Percentiles rank a stretch among this genome's conserved stretches.
Conservation (phyloP, 2,329 filamentous ascomycete species). For the Rhinocladiella mackenziei region DNA sequence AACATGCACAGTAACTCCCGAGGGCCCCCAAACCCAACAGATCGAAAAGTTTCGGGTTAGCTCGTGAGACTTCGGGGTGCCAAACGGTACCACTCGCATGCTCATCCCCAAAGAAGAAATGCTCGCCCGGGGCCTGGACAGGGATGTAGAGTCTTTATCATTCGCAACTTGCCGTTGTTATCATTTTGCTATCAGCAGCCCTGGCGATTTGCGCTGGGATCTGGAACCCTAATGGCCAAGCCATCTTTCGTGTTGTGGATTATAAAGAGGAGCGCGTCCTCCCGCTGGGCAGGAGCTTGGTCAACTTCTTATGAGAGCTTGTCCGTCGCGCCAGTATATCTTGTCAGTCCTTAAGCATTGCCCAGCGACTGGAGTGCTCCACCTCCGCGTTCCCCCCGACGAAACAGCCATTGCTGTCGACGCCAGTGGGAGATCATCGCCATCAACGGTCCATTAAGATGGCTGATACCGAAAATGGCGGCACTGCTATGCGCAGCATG, state of each 20-base stretch:
- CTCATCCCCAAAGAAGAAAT: conserved; percentile 17
- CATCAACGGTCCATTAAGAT: conserved; percentile 14
- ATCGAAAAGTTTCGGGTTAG: not conserved
- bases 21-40: no score
- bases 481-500: conserved; percentile 20
- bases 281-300: not conserved
- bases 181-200: conserved; percentile 18
- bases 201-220: not conserved
- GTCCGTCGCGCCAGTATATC: not conserved
- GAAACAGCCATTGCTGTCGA: no score
- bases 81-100: conserved; percentile 11
- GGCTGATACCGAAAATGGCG: conserved; percentile 17
- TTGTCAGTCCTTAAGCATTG: conserved; percentile 5
- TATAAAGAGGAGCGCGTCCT: conserved; percentile 16
- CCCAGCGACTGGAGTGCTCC: conserved; percentile 1
- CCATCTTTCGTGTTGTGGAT: conserved; percentile 1
- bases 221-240: conserved; percentile 5
- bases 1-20: no score
- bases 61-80: not conserved
- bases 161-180: conserved; percentile 5
- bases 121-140: conserved; percentile 12
- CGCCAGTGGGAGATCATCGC: no score
- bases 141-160: conserved; percentile 18
- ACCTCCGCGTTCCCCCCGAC: conserved; percentile 13
- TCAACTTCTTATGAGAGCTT: conserved; percentile 1